These are phyloP conservation scores for Alliaria petiolata DNA, from an alignment of 345 rosid genomes.

Conservation along the genomic window DNA sequence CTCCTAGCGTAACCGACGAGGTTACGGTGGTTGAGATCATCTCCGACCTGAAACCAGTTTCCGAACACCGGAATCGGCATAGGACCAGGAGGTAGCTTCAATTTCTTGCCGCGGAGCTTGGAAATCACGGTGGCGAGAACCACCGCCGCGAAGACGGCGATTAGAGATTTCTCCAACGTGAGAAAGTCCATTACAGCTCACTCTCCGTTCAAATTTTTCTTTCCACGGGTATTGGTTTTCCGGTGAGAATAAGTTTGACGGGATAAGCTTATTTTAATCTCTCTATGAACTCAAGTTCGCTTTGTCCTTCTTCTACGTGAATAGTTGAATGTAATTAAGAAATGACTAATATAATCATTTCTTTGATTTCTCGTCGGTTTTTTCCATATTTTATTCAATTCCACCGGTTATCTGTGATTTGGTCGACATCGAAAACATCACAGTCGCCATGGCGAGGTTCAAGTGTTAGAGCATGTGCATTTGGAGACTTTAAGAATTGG, in stretches of 20 bases:
- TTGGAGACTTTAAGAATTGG: too few species aligned
- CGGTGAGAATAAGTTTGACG: not conserved
- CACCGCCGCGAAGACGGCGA: constrained; percentile 69
- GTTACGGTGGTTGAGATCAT: constrained; percentile 93
- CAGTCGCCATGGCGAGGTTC: too few species aligned
- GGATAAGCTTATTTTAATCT: too few species aligned
- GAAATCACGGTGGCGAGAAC: constrained; percentile 61
- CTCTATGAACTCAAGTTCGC: too few species aligned
- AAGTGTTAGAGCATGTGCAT: too few species aligned
- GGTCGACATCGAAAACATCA: too few species aligned
- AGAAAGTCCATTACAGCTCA: constrained; percentile 61
- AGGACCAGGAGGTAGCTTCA: constrained; percentile 93
- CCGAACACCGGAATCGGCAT: constrained; percentile 82
- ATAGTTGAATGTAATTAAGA: too few species aligned
- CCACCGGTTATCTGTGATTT: too few species aligned
- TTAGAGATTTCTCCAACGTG: constrained; percentile 68
- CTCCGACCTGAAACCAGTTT: constrained; percentile 99
- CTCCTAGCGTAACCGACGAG: constrained; percentile 69
- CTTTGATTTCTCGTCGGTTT: not conserved
- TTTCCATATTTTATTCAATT: not conserved
- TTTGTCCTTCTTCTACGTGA: too few species aligned
- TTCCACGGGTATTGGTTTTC: not conserved
- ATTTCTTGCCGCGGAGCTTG: constrained; percentile 77
- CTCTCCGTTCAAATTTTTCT: not conserved
- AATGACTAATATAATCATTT: not conserved